phyloP scores from a whole-genome alignment of 2,329 filamentous ascomycete genomes.

The Hyphodiscus sp. region DNA sequence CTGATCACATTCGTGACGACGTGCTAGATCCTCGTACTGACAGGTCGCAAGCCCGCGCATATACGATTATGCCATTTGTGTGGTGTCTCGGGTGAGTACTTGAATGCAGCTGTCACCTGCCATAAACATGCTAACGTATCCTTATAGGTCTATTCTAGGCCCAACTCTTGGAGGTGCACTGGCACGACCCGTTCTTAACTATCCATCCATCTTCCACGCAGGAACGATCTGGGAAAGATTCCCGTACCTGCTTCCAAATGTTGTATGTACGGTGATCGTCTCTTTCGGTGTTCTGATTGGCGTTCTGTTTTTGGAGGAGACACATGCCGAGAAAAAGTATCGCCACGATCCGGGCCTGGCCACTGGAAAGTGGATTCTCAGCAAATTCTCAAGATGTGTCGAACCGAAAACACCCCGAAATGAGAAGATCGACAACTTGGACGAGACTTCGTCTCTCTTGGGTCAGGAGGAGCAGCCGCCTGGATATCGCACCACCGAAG shows the following conservation, averaged over 20 bases:
- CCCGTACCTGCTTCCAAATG: constrained; percentile 85
- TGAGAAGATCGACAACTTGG: constrained; percentile 34
- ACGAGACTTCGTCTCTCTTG: constrained; percentile 51
- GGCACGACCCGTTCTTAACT: constrained; percentile 77
- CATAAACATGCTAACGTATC: constrained; percentile 4
- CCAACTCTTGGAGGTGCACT: constrained; percentile 87
- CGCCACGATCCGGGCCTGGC: constrained; percentile 71
- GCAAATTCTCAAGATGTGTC: constrained; percentile 28
- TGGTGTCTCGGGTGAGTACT: constrained; percentile 80
- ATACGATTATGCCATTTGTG: constrained; percentile 95
- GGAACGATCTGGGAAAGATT: constrained; percentile 78
- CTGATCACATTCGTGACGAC: constrained; percentile 6
- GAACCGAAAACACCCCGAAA: constrained; percentile 29
- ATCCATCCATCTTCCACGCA: constrained; percentile 64
- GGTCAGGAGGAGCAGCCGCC: constrained; percentile 56
- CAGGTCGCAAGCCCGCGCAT: constrained; percentile 64
- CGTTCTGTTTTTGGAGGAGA: constrained; percentile 87
- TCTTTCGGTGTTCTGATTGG: constrained; percentile 70
- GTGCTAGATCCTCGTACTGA: constrained; percentile 29
- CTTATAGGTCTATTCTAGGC: constrained; percentile 73
- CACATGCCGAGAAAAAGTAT: constrained; percentile 75
- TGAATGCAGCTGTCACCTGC: not conserved
- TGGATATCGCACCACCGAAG: constrained; percentile 59
- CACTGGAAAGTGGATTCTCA: constrained; percentile 64
- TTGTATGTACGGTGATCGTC: constrained; percentile 81